These are phyloP conservation scores for Trifolium dubium DNA, from an alignment of 306 rosid species.

Conservation along the genomic window DNA sequence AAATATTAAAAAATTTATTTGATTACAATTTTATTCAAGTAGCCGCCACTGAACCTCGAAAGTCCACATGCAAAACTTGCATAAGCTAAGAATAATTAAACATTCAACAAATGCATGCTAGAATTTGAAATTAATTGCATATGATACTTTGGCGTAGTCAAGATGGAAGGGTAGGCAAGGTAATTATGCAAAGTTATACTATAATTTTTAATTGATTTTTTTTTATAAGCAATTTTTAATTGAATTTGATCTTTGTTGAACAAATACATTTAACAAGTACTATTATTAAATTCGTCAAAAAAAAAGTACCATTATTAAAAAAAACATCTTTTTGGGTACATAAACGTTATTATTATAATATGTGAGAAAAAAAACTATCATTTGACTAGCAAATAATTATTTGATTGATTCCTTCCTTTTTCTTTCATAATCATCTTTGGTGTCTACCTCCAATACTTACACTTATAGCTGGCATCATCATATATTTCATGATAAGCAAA, in stretches of 20 bases:
- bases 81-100: background rate
- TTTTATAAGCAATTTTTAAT: constrained; percentile 34
- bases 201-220: constrained; percentile 27
- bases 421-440: constrained; percentile 1
- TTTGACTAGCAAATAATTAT: background rate
- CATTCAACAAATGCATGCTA: constrained; percentile 45
- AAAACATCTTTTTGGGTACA: constrained; percentile 18
- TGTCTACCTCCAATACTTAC: background rate
- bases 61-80: constrained; percentile 39
- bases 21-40: constrained; percentile 28
- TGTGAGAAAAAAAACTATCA: too few species aligned
- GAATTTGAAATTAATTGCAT: constrained; percentile 16
- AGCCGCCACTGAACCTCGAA: constrained; percentile 47
- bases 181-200: background rate
- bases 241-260: constrained; percentile 14
- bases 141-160: constrained; percentile 14
- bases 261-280: background rate
- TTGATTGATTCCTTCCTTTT: constrained; percentile 9
- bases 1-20: background rate
- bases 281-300: too few species aligned
- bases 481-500: background rate
- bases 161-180: background rate
- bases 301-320: too few species aligned
- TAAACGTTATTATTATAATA: background rate
- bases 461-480: constrained; percentile 11